These are phyloP conservation scores for Zarea fungicola DNA, from an alignment of 2,329 filamentous ascomycete genomes.

Conservation along the genomic window DNA sequence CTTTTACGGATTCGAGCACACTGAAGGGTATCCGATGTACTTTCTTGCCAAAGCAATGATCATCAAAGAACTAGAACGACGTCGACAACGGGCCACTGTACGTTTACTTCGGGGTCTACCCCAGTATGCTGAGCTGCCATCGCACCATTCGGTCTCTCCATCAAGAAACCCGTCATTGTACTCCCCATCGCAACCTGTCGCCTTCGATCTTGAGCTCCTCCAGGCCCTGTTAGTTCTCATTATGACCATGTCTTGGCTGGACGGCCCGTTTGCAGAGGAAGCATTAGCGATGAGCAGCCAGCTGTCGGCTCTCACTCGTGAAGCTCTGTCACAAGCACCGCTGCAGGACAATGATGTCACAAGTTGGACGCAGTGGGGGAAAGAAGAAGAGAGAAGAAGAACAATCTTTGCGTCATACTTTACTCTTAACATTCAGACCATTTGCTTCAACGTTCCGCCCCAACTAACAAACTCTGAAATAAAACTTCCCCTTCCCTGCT, in stretches of 20 bases:
- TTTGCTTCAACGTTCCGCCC: slow-evolving; percentile 57
- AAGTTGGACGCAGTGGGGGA: slow-evolving; percentile 46
- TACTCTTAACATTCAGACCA: slow-evolving; percentile 55
- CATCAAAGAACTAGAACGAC: slow-evolving; percentile 43
- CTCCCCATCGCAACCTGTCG: not conserved
- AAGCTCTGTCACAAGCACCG: slow-evolving; percentile 37
- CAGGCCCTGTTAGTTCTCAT: slow-evolving; percentile 48
- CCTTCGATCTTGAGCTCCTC: slow-evolving; percentile 38
- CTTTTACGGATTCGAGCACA: slow-evolving; percentile 43
- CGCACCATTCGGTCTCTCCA: not conserved
- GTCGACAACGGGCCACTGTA: slow-evolving; percentile 10
- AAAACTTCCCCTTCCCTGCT: not conserved
- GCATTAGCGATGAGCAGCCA: slow-evolving; percentile 53
- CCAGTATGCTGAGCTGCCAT: slow-evolving; percentile 12
- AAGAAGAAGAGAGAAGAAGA: slow-evolving; percentile 13
- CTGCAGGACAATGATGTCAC: not conserved
- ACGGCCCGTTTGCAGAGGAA: slow-evolving; percentile 51
- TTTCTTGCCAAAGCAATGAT: slow-evolving; percentile 51
- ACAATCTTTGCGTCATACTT: slow-evolving; percentile 40
- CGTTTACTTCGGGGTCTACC: slow-evolving; percentile 21
- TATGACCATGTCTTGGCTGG: slow-evolving; percentile 55
- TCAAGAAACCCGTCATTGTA: not conserved
- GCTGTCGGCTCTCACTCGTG: slow-evolving; percentile 49
- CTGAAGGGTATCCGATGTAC: slow-evolving; percentile 50
- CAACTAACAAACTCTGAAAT: slow-evolving; percentile 41